Base-by-base conservation (phyloP, 2,329 filamentous ascomycete species). In the Cladosporium sp. region DNA sequence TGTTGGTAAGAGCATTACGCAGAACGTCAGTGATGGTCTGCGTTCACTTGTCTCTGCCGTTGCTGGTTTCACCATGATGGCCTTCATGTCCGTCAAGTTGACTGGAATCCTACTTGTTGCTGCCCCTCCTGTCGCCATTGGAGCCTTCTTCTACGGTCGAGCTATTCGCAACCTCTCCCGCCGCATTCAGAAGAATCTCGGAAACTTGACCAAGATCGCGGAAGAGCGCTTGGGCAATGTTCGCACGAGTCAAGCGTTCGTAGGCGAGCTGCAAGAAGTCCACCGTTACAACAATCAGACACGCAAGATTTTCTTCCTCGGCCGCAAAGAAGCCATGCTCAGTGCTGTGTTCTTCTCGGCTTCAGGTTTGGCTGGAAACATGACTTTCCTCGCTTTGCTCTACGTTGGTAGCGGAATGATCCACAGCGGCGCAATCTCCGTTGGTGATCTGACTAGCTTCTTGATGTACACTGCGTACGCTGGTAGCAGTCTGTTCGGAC, bases 141-240 rank as follows among this genome's bases (percentile, higher is more conserved):
- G 91, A 26, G 93, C 95, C 26, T 93, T 97, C 77, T 87, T 99
- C 75, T 98, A 97, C 72, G 95, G 95, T 67, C 87, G 94, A 70
- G 85, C 91, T 32, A 93, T 98, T 73, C 87, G 96, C 66, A 96
- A 93, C 73, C 82, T 99, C 67, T 97, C 93, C 77, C 89, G 94
- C 59, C 90, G 92, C 71, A 97, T 98, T 61, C 95, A 99, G 80
- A 93, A 92, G 81, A 97, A 96, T 72, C 81, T 99, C 14, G 95
- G 95, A 71, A 91, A 91, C 0, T 81, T 99, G 71, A 97, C 94
- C 41, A 99, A 98, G 80, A 96, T 99, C 76, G 95, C 95, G 0
- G 96, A 99, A 81, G 96, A 99, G 79, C 89, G 95, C n/a, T 82
- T 99, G 26, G 94, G 95, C 65, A 99, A 98, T 77, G 93, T 99